These are phyloP conservation scores for Eucalyptus tenuipes DNA, from an alignment of 345 rosid genomes.

Conservation along the genomic window DNA sequence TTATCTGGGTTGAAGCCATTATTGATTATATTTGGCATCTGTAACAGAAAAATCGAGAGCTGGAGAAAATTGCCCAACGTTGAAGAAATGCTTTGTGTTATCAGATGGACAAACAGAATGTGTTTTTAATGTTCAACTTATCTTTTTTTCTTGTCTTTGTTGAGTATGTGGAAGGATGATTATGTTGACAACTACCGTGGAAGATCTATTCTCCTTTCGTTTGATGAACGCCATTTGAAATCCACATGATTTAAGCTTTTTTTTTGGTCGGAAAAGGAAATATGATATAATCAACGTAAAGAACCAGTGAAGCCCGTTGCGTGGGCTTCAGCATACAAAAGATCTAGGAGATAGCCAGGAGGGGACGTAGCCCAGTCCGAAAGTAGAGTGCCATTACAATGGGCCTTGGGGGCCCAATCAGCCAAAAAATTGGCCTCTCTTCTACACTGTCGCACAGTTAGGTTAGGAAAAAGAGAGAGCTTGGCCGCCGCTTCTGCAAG, in stretches of 20 bases:
- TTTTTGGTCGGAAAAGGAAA: too few species aligned
- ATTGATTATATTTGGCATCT: background rate
- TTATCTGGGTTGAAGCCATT: background rate
- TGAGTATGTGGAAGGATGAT: background rate
- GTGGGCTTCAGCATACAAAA: too few species aligned
- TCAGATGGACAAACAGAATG: background rate
- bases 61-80: background rate
- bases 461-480: too few species aligned
- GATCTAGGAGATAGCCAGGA: too few species aligned
- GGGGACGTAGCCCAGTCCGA: too few species aligned
- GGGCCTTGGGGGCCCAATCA: too few species aligned
- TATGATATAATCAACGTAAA: too few species aligned
- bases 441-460: too few species aligned
- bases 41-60: background rate
- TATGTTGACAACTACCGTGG: background rate
- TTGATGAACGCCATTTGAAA: background rate
- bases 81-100: background rate
- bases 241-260: rapidly evolving
- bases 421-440: too few species aligned
- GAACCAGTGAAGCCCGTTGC: too few species aligned
- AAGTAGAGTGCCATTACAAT: too few species aligned
- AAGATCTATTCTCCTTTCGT: background rate
- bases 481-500: too few species aligned
- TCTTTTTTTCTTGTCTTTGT: background rate
- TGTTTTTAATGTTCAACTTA: background rate